phyloP scores from a whole-genome alignment of 148 eudicot genomes.

The Rhododendron griersonianum region DNA sequence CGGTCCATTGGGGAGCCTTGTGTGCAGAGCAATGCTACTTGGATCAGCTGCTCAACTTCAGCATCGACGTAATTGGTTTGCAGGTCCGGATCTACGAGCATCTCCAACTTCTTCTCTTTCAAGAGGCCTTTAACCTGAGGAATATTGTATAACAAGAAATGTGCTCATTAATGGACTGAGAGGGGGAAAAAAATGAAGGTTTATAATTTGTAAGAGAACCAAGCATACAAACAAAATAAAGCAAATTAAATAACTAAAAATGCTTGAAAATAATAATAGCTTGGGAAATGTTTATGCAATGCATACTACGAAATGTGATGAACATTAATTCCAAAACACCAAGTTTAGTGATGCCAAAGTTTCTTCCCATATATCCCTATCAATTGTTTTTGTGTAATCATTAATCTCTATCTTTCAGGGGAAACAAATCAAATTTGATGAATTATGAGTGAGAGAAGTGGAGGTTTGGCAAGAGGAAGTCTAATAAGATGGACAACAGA shows the following conservation, averaged over 20 bases:
- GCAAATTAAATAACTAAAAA: neutral
- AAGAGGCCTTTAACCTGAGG: conserved; percentile 38
- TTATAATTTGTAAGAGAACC: neutral
- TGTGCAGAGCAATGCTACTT: conserved; percentile 46
- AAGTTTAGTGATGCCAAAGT: neutral
- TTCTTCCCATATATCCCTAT: neutral
- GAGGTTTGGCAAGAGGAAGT: neutral
- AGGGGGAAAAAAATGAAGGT: neutral
- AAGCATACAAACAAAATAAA: neutral
- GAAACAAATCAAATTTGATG: no score
- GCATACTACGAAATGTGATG: neutral
- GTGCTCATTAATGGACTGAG: neutral
- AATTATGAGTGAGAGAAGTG: neutral
- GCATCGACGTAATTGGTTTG: conserved; percentile 25
- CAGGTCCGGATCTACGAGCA: conserved; percentile 36
- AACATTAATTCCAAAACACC: neutral
- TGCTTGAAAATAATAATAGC: neutral
- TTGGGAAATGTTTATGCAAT: neutral
- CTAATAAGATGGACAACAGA: neutral
- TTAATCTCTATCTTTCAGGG: no score
- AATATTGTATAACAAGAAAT: neutral
- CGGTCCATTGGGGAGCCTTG: conserved; percentile 48
- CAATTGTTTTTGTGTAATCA: no score
- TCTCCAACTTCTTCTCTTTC: conserved; percentile 35
- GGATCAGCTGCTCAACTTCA: conserved; percentile 44